These are phyloP conservation scores for Paramecium caudatum DNA, from an alignment of 73 alveolate species.

Conservation along the genomic window DNA sequence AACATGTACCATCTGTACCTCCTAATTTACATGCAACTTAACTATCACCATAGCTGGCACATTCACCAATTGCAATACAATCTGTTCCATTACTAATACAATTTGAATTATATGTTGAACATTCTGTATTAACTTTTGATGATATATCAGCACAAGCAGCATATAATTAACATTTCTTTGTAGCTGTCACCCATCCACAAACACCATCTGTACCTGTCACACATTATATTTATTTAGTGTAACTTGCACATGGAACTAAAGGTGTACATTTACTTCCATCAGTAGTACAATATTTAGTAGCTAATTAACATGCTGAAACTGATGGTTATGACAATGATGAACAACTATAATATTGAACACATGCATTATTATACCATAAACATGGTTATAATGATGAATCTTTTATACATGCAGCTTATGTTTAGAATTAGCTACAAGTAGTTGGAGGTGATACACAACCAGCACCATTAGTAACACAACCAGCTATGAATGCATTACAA, in stretches of 20 bases:
- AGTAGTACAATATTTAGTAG: conserved; percentile 38
- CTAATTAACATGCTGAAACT: neutral
- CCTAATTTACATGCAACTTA: conserved; percentile 6
- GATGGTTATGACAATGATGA: neutral
- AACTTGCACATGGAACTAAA: neutral
- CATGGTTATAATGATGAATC: conserved; percentile 35
- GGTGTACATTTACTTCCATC: conserved; percentile 43
- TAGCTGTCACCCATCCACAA: conserved; percentile 66
- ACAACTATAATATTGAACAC: neutral
- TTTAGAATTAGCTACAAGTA: neutral
- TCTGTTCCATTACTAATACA: conserved; percentile 41
- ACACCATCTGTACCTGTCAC: conserved; percentile 40
- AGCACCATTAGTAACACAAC: conserved; percentile 41
- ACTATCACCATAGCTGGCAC: conserved; percentile 21
- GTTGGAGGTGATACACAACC: conserved; percentile 21
- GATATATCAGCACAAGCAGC: conserved; percentile 19
- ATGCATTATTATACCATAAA: neutral
- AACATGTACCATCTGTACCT: conserved; percentile 61
- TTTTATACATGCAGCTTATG: neutral
- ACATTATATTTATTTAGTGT: conserved; percentile 4
- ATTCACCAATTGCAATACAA: conserved; percentile 11
- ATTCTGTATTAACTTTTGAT: neutral
- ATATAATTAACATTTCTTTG: conserved; percentile 49
- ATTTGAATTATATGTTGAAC: neutral
- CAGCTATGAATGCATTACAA: conserved; percentile 58